Base-by-base conservation (phyloP, 1,284 basidiomycete species). In the Cutaneotrichosporon sp. region DNA sequence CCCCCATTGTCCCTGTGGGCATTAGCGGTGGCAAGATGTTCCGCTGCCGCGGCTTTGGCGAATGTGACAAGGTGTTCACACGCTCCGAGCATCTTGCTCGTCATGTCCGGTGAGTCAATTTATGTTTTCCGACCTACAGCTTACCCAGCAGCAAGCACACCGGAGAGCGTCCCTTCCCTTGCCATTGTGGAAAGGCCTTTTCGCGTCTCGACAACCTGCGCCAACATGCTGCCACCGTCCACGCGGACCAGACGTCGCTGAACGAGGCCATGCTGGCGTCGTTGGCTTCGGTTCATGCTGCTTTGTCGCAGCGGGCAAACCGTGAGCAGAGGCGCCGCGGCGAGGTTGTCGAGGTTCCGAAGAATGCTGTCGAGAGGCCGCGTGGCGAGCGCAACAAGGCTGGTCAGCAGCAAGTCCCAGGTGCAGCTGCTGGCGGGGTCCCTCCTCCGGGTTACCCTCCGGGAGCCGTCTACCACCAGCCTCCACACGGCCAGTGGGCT, bases 41-140 rank as follows among this genome's bases (percentile, higher is more conserved):
- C 80, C 90, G 94, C 73, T 98, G 95, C 82, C 86, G 89, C 65
- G 94, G 94, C 10, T 97, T 91, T 77, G 94, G 92, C 69, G 92
- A 95, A 62, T 97, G 95, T 82, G 86, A 90, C 69, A 97, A 97
- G 92, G 92, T 94, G 64, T 97, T 98, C 80, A 92, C 90, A 62
- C 85, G 95, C 77, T 92, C 90, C 79, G 95, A 97, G 81, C 95
- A 97, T 82, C 84, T 98, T 5, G 94, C 95, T 65, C 86, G 95
- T 72, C 95, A 98, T 83, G 92, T 97, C 75, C 85, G 93, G 92
- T 92, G 66, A 72, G 83, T 81, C 5, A 5, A 13, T 46, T 36
- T 21, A 18, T 16, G 11, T 5, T 56, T 22, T 21, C 36, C 31
- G 58, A 59, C 36, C 16, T 51, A 50, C 36, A 32, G 49, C 63